Conservation (phyloP, 176 grass and related monocot genomes). For the Rhynchospora tenuis region DNA sequence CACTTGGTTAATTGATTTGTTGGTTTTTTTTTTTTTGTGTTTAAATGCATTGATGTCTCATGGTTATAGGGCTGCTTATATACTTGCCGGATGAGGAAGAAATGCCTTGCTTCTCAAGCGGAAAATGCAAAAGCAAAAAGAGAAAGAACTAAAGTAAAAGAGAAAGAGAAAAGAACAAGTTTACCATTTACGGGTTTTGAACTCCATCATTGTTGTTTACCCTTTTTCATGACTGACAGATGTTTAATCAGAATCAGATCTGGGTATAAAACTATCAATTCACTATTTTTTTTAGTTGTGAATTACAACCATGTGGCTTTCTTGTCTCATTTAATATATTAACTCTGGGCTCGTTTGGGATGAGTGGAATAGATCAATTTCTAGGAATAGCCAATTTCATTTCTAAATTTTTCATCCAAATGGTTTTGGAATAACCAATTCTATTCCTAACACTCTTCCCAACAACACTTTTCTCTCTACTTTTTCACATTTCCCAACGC, state of each 20-base stretch:
- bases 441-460: too few relatives aligned
- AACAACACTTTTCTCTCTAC: too few relatives aligned
- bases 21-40: neutral
- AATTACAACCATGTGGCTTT: neutral
- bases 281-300: neutral
- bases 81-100: slow-evolving; percentile 27
- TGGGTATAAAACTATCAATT: neutral
- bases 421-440: too few relatives aligned
- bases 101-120: slow-evolving; percentile 59
- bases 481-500: too few relatives aligned
- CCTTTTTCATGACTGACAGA: neutral
- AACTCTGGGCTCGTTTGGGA: too few relatives aligned
- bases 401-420: too few relatives aligned
- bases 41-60: slow-evolving; percentile 11
- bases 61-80: slow-evolving; percentile 33
- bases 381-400: too few relatives aligned
- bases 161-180: slow-evolving; percentile 32
- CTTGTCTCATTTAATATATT: neutral
- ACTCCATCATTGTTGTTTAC: neutral
- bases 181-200: neutral
- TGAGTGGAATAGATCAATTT: too few relatives aligned
- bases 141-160: slow-evolving; percentile 58
- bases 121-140: slow-evolving; percentile 49
- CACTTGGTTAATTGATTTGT: neutral
- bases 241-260: slow-evolving; percentile 1